Evolutionary conservation across 495 filamentous ascomycete genomes (phyloP), one percentile per base, ranked within the genome.

Genomic region (Xylaria palmicola): DNA sequence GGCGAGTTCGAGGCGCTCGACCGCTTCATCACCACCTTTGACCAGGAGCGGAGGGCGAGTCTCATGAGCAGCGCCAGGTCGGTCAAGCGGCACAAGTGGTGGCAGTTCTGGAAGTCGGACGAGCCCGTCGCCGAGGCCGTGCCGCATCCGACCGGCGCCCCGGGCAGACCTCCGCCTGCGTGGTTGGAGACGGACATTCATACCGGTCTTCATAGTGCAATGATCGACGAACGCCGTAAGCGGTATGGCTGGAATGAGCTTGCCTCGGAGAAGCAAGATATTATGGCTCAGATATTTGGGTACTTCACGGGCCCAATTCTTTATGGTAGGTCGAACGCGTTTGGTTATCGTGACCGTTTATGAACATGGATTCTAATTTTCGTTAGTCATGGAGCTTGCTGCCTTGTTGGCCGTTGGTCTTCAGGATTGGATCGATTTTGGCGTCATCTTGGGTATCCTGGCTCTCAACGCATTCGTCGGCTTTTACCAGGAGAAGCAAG

Each of bases 401-500:
- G 88, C 90, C 65, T 73, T 91, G 26, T 76, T 93, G 62, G 87
- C 90, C 71, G 88, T 88, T 69, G 89, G 89, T 83, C 85, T 92
- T 62, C 83, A 83, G 70, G 89, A 91, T 71, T 92, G 88, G 88
- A 82, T 92, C 61, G 89, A 92, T 72, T 89, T 91, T 56, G 89
- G 89, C 79, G 88, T 92, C 66, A 92, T 92, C 73, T 87, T 89
- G 59, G 89, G 86, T 72, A 91, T 92, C 64, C 73, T 92, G 29
- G 77, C 87, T 63, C 86, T 93, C 59, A 93, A 93, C 78, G 90
- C 90, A n/a, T 73, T 80, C 50, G 89, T 91, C 71, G 89, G 89
- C 78, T 93, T 88, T 84, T 93, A 92, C 74, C 89, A 93, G 74
- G 90, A 93, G 74, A 92, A 91, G 77, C 88, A 91, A 77, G 90